Conservation (phyloP, 768 basidiomycete species). For the Trametes coccinea region DNA sequence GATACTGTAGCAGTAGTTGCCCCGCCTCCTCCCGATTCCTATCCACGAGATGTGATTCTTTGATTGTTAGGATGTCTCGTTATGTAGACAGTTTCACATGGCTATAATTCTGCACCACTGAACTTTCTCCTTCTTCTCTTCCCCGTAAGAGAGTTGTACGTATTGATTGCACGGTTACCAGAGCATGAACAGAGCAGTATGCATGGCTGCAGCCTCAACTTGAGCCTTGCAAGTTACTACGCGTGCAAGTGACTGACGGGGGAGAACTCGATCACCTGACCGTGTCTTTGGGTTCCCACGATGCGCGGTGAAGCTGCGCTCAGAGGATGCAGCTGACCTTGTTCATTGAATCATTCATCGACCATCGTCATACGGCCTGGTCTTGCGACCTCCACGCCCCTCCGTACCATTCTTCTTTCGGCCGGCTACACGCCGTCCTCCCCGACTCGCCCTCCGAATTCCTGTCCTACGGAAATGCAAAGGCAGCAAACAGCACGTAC, state of each 20-base stretch:
- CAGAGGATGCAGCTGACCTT: conserved; percentile 1
- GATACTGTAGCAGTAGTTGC: conserved; percentile 6
- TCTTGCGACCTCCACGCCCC: background rate
- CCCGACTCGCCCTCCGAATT: background rate
- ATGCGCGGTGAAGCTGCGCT: background rate
- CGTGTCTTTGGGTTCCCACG: conserved; percentile 3
- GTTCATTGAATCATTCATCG: conserved; percentile 7
- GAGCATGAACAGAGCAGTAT: no score
- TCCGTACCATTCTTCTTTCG: conserved; percentile 6
- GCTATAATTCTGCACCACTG: no score
- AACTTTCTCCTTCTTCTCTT: no score
- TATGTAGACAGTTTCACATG: no score
- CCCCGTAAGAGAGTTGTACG: no score
- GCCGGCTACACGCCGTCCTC: background rate
- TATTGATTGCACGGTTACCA: no score
- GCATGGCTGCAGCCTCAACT: no score
- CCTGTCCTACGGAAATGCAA: background rate
- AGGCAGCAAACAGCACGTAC: background rate
- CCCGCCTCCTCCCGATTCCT: no score
- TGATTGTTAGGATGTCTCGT: background rate
- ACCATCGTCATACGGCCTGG: conserved; percentile 7
- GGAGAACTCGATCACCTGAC: background rate
- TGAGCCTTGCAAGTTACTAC: no score
- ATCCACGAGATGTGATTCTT: no score
- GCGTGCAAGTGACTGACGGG: background rate